phyloP scores from a whole-genome alignment of 2,329 filamentous ascomycete genomes.

The Cytospora piceae region DNA sequence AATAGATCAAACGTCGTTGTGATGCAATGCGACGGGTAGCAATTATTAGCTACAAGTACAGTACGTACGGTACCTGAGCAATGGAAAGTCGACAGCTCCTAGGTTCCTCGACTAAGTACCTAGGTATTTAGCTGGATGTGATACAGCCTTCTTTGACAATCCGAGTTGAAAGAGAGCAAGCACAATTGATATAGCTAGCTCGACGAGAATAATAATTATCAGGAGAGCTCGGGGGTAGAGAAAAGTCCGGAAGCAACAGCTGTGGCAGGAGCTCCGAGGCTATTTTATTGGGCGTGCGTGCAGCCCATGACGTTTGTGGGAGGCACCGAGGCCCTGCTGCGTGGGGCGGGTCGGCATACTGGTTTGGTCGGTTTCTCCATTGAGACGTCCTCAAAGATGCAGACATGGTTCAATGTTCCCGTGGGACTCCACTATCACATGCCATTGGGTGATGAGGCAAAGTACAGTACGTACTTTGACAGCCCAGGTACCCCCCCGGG shows the following conservation, averaged over 20 bases:
- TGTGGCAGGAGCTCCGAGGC: constrained; percentile 4
- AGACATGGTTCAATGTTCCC: no score
- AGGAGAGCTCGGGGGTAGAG: neutral
- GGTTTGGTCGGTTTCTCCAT: no score
- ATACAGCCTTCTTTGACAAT: neutral
- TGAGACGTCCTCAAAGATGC: no score
- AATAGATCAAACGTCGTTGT: neutral
- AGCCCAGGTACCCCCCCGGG: no score
- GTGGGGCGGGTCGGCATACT: neutral
- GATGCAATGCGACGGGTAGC: neutral
- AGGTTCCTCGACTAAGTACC: neutral
- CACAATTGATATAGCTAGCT: neutral
- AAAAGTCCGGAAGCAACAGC: neutral
- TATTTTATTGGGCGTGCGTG: neutral
- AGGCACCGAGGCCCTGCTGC: neutral
- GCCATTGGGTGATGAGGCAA: constrained; percentile 2
- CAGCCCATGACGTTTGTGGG: neutral
- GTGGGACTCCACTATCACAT: constrained; percentile 27
- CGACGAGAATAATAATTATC: neutral
- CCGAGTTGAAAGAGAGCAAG: neutral
- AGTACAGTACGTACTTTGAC: no score
- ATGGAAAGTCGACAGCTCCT: neutral
- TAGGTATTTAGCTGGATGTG: neutral
- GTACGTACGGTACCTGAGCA: no score
- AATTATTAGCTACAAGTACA: no score